Conservation (phyloP, 202 grass and related monocot genomes). For the Bolboschoenoplectus hybrid region DNA sequence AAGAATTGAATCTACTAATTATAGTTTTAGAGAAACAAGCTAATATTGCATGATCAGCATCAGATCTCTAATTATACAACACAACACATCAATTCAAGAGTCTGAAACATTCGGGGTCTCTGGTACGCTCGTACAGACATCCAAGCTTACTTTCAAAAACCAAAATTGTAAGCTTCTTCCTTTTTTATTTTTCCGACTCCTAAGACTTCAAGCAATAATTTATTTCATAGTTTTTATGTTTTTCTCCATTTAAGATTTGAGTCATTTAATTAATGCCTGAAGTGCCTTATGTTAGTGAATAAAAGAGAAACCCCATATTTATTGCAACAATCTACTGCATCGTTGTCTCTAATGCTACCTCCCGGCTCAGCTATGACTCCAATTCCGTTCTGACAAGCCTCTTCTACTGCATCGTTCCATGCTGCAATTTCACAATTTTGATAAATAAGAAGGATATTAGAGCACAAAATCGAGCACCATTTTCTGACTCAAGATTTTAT, state of each 20-base stretch:
- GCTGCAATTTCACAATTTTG: conserved; percentile 44
- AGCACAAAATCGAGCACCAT: background rate
- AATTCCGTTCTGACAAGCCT: conserved; percentile 72
- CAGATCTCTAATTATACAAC: conserved; percentile 15
- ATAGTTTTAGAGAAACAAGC: background rate
- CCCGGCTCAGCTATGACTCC: conserved; percentile 71
- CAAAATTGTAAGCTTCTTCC: conserved; percentile 37
- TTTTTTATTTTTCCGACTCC: background rate
- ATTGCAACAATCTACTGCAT: conserved; percentile 88
- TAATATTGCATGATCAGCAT: background rate
- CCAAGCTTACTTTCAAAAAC: conserved; percentile 29
- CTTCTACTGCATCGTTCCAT: conserved; percentile 91
- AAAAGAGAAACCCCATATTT: conserved; percentile 89
- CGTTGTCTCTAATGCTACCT: conserved; percentile 79
- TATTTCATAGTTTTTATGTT: background rate
- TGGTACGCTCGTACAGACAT: background rate
- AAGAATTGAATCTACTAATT: background rate
- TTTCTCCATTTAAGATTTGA: background rate
- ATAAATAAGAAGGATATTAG: background rate
- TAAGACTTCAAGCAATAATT: background rate
- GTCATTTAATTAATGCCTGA: conserved; percentile 59
- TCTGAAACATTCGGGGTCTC: background rate
- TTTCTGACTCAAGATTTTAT: background rate
- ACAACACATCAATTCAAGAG: background rate
- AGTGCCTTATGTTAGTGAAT: conserved; percentile 89